Evolutionary conservation across 257 asterid genomes (phyloP), one percentile per base, ranked within the genome.

Genomic region (Solanum etuberosum): DNA sequence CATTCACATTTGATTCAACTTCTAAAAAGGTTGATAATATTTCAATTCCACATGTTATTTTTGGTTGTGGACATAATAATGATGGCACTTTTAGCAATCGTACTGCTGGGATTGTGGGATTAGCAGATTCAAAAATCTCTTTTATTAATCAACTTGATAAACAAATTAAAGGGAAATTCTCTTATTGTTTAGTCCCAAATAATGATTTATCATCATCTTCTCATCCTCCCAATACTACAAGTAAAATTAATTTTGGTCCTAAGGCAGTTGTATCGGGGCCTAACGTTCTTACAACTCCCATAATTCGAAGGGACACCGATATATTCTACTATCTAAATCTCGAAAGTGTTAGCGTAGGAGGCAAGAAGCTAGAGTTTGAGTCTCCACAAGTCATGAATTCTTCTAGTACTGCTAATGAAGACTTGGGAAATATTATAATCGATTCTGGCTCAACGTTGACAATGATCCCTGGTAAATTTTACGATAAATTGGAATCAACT

Each of bases 361-460:
- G 20, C 1, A 78, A 83, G 0, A 89, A 70, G 6, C 7, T 90
- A 10, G 43, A 9, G 1, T 85, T 61, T 86, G 10, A 18, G n/a
- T 13, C 38, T 10, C 16, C 83, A 10, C 29, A 7, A 1, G 7
- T 32, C 5, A 25, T 9, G 29, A 59, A n/a, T 32, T 18, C 27
- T 14, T 32, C 38, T 15, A 4, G 7, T 14, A 42, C 54, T 1
- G 0, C 34, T 3, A 43, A 10, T 0, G 32, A 8, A 0, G 85
- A 32, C 3, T 84, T 89, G 15, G 93, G 94, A 0, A 93, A 95
- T 82, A 92, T 95, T 3, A 88, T 95, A 18, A 89, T 95, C 31
- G 97, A 95, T 87, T 95, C 98, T 0, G 98, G 96, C 18, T 91
- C 97, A 5, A 91, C 94, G 1, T 34, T 95, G 71, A 94, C 94